Evolutionary conservation across 345 rosid species (phyloP).

Genomic region (Gossypium herbaceum): DNA sequence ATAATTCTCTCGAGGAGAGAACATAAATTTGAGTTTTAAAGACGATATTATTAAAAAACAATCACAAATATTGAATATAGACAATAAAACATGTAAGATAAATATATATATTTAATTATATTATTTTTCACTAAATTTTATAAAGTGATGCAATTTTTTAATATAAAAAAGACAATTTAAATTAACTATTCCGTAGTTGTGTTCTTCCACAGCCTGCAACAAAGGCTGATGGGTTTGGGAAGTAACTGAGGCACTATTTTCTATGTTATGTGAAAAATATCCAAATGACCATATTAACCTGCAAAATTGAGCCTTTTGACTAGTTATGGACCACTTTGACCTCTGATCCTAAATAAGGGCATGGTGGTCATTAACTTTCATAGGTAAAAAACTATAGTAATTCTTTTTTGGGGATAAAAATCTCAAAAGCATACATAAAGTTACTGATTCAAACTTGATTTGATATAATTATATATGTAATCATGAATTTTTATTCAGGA

Average conservation of each 20-base stretch:
- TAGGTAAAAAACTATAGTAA: background rate
- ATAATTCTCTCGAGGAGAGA: too few relatives aligned
- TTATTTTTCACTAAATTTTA: too few relatives aligned
- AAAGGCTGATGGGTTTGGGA: conserved; percentile 14
- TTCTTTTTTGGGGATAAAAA: background rate
- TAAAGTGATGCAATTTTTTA: too few relatives aligned
- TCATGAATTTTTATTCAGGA: too few relatives aligned
- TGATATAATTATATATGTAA: too few relatives aligned
- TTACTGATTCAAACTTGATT: too few relatives aligned
- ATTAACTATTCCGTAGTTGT: too few relatives aligned
- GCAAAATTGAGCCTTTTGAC: conserved; percentile 24
- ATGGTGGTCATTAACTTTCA: conserved; percentile 1
- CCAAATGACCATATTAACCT: conserved; percentile 29
- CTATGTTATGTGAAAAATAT: background rate
- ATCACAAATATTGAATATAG: background rate
- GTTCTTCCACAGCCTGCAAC: background rate
- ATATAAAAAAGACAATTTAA: too few relatives aligned
- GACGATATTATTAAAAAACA: too few relatives aligned
- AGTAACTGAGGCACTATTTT: conserved; percentile 20
- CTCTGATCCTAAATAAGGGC: background rate
- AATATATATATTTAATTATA: too few relatives aligned
- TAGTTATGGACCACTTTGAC: conserved; percentile 36
- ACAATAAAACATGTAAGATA: accelerated
- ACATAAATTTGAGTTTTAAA: accelerated
- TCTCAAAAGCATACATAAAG: background rate